Evolutionary conservation across 2,329 filamentous ascomycete genomes (phyloP), one percentile per base, ranked within the genome.

Genomic region (Apiospora saccharicola): DNA sequence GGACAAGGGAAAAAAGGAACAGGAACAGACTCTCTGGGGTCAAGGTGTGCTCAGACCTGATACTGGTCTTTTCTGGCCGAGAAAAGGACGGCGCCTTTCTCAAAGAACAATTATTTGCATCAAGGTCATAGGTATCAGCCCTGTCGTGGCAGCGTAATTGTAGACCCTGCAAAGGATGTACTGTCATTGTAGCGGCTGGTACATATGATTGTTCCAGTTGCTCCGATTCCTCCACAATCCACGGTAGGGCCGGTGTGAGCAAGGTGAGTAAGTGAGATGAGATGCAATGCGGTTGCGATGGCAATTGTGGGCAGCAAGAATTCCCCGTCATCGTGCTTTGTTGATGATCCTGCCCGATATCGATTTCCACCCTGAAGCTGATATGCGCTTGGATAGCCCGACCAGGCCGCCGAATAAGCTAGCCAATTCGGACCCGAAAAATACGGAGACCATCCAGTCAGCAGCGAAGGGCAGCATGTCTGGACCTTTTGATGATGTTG

Each of bases 1-100:
- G 51, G 51, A 57, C 53, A 8, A 41, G 37, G 37, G 37, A 41
- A 41, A 41, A 30, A 4, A 41, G 34, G 57, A 41, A 10, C 2
- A 64, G 34, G 57, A n/a, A 30, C 1, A 37, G 53, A 37, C 16
- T 34, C 53, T 57, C 26, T 57, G 26, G 30, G 34, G 57, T 3
- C 34, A 41, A 64, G 57, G 34, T 41, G 57, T 64, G 57, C 57
- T 64, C 57, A 64, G 34, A 37, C 53, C 53, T 37, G 53, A 61
- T 10, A 37, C 30, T 61, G 53, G 30, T 19, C 53, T 57, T 34
- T 57, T 10, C 26, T 57, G 51, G 6, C 5, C 4, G 14, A 57
- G 51, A 19, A 57, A 53, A 57, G 51, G 26, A 57, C 51, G 26
- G 14, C 30, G 19, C 24, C 51, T 61, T 22, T 30, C n/a, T 37